Evolutionary conservation across 352 stramenopile species (phyloP).

Genomic region (Globisporangium solare): DNA sequence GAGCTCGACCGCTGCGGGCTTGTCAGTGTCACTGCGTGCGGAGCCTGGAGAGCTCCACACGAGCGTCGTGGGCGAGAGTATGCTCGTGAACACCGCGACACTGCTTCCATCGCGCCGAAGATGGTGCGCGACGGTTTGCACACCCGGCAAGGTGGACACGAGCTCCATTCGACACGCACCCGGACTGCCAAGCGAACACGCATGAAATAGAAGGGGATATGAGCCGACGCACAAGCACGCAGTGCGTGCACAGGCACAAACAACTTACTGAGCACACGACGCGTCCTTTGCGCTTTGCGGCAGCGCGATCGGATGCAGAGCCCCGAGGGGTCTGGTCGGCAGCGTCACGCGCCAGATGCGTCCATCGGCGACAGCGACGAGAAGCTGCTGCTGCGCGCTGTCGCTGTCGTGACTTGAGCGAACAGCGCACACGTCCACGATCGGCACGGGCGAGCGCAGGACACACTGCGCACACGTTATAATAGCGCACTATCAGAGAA

Average conservation of each 20-base stretch:
- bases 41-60: slow-evolving; percentile 15
- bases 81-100: slow-evolving; percentile 39
- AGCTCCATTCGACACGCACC: slow-evolving; percentile 10
- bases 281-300: slow-evolving; percentile 2
- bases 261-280: neutral
- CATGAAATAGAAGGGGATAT: neutral
- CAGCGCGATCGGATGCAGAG: slow-evolving; percentile 10
- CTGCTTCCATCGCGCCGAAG: slow-evolving; percentile 13
- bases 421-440: slow-evolving; percentile 23
- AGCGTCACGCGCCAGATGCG: slow-evolving; percentile 49
- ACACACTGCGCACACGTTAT: slow-evolving; percentile 28
- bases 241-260: neutral
- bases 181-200: slow-evolving; percentile 5
- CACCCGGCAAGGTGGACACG: slow-evolving; percentile 31
- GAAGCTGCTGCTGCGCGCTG: slow-evolving; percentile 11
- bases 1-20: slow-evolving; percentile 21
- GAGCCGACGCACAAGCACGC: neutral
- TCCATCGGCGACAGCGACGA: slow-evolving; percentile 35
- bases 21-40: neutral
- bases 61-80: slow-evolving; percentile 51
- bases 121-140: slow-evolving; percentile 24
- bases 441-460: slow-evolving; percentile 31
- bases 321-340: slow-evolving; percentile 6
- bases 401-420: neutral
- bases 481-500: neutral